These are phyloP conservation scores for Ogataea kodamae DNA, from an alignment of 805 yeast species.

Conservation along the genomic window DNA sequence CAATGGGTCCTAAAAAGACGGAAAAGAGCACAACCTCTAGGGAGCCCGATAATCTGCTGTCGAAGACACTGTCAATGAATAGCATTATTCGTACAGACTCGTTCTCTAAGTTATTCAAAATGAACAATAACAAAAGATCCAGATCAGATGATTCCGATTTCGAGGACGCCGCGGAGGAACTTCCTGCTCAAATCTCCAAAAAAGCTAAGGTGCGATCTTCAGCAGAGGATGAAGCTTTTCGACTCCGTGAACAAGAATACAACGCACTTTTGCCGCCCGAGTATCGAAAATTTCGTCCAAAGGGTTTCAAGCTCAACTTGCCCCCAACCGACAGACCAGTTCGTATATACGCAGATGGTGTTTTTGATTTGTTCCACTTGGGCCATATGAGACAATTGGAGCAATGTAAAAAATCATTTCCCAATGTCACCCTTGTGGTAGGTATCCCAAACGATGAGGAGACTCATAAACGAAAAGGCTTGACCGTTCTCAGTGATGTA, in stretches of 20 bases:
- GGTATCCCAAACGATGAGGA: constrained; percentile 90
- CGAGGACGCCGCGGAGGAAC: constrained; percentile 7
- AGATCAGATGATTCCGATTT: constrained; percentile 16
- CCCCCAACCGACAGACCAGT: constrained; percentile 87
- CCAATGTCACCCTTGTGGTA: constrained; percentile 79
- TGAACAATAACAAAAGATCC: constrained; percentile 14
- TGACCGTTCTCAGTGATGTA: constrained; percentile 83
- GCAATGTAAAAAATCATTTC: constrained; percentile 90
- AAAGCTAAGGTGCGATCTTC: constrained; percentile 15
- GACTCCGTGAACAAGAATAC: constrained; percentile 50
- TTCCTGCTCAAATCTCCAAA: constrained; percentile 13
- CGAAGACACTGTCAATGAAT: constrained; percentile 17
- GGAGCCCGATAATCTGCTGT: constrained; percentile 8
- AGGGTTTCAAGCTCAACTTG: constrained; percentile 69
- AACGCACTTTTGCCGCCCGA: constrained; percentile 67
- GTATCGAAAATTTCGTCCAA: constrained; percentile 72
- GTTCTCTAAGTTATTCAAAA: constrained; percentile 22
- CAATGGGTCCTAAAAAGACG: constrained; percentile 5
- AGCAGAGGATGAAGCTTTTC: constrained; percentile 24
- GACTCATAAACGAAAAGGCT: constrained; percentile 88
- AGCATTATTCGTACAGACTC: constrained; percentile 23
- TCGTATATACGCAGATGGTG: constrained; percentile 97
- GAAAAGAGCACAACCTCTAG: not conserved
- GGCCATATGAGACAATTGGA: constrained; percentile 98
- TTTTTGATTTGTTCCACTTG: constrained; percentile 90